These are phyloP conservation scores for Pseudocercospora ulei DNA, from an alignment of 2,329 filamentous ascomycete species.

Conservation along the genomic window DNA sequence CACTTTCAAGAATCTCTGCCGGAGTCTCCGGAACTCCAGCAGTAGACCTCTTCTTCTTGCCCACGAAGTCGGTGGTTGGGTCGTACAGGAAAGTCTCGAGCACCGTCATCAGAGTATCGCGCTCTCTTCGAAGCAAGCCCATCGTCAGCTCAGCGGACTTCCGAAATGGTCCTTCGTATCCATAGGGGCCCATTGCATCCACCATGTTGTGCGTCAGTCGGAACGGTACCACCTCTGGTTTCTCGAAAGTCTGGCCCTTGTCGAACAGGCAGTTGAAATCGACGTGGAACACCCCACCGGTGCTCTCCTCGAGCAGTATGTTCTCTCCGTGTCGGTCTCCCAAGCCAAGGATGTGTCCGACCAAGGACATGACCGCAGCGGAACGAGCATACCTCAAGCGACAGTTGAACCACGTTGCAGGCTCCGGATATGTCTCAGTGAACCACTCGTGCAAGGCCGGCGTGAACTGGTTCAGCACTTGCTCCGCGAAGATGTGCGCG, in stretches of 20 bases:
- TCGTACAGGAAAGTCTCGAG: conserved; percentile 96
- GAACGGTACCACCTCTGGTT: conserved; percentile 91
- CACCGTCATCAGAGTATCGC: conserved; percentile 95
- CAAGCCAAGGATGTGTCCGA: conserved; percentile 83
- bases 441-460: conserved; percentile 91
- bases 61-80: conserved; percentile 85
- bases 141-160: conserved; percentile 84
- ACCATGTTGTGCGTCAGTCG: conserved; percentile 97
- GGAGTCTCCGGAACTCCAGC: conserved; percentile 55
- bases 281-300: conserved; percentile 90
- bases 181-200: conserved; percentile 89
- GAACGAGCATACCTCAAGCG: conserved; percentile 84
- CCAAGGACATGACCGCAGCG: conserved; percentile 98
- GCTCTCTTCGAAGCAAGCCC: conserved; percentile 72
- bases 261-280: conserved; percentile 99
- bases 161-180: conserved; percentile 83
- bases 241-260: conserved; percentile 89
- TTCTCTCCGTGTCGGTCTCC: conserved; percentile 97
- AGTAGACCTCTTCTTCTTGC: conserved; percentile 52
- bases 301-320: conserved; percentile 85
- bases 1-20: conserved; percentile 76
- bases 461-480: conserved; percentile 58
- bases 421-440: conserved; percentile 85
- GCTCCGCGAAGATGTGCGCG: conserved; percentile 60
- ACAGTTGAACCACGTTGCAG: conserved; percentile 82